Evolutionary conservation across 495 filamentous ascomycete genomes (phyloP).

Genomic region (Xylaria venustula): DNA sequence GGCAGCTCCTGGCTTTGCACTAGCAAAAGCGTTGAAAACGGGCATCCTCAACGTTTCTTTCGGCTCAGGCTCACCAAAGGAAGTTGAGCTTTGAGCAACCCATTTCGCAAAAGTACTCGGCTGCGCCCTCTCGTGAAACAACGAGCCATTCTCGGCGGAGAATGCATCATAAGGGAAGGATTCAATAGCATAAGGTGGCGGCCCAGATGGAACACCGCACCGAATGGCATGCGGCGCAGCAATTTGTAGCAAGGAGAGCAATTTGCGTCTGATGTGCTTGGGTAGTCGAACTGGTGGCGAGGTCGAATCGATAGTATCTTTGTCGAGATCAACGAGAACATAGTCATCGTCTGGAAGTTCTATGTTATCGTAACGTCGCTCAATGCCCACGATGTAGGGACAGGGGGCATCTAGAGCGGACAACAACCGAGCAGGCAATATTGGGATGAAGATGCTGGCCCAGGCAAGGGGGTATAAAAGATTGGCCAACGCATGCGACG

Average conservation of each 20-base stretch:
- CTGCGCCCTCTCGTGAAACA: conserved; percentile 69
- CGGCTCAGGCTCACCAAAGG: conserved; percentile 71
- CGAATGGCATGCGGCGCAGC: conserved; percentile 87
- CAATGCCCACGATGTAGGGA: conserved; percentile 94
- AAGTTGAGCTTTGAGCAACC: conserved; percentile 81
- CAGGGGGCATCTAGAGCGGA: conserved; percentile 93
- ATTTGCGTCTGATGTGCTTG: conserved; percentile 84
- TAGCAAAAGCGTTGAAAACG: conserved; percentile 89
- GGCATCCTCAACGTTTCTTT: conserved; percentile 39
- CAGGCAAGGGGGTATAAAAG: conserved; percentile 89
- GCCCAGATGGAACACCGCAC: conserved; percentile 81
- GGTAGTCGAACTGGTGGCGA: conserved; percentile 71
- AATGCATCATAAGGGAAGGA: conserved; percentile 87
- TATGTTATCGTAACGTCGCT: conserved; percentile 87
- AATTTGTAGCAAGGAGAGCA: conserved; percentile 81
- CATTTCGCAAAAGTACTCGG: conserved; percentile 76
- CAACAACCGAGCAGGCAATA: conserved; percentile 82
- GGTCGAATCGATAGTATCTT: conserved; percentile 82
- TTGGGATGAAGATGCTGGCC: conserved; percentile 89
- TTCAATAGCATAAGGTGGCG: conserved; percentile 91
- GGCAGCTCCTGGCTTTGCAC: conserved; percentile 65
- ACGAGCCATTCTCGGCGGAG: conserved; percentile 76
- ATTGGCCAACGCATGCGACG: conserved; percentile 76
- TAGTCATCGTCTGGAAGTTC: conserved; percentile 96
- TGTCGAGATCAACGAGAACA: conserved; percentile 89